A percentile compares a stretch with the other conserved stretches of the same genome.
Conservation (phyloP, 139 green algal species). For the Edaphochlamys debaryana region DNA sequence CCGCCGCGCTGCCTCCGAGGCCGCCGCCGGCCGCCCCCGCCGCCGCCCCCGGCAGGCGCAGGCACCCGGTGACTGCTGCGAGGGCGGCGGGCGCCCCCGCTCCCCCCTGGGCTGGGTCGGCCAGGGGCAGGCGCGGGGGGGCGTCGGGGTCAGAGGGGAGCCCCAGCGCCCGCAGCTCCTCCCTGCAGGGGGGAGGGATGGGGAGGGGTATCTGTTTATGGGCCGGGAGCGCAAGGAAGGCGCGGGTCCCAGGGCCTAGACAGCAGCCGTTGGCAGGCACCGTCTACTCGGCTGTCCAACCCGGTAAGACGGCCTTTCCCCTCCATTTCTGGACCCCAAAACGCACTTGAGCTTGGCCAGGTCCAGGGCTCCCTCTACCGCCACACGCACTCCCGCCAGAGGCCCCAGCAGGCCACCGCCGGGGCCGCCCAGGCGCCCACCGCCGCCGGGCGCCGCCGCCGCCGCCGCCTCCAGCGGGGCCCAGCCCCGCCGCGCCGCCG, state of each 20-base stretch:
- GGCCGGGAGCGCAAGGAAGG: no score
- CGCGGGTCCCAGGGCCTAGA: no score
- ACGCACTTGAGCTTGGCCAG: slow-evolving; percentile 13
- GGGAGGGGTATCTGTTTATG: no score
- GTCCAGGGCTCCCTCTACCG: slow-evolving; percentile 17
- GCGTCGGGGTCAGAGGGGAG: background rate
- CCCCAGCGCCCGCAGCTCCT: background rate
- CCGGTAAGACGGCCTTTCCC: no score
- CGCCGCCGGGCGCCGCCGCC: background rate
- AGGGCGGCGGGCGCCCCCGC: background rate
- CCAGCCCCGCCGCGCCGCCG: slow-evolving; percentile 6
- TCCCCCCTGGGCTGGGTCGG: background rate
- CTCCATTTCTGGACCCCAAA: background rate
- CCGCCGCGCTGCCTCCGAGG: background rate
- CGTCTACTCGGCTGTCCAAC: no score
- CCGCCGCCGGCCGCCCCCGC: background rate
- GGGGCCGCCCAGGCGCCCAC: background rate
- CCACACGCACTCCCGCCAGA: slow-evolving; percentile 11
- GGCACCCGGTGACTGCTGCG: slow-evolving; percentile 3
- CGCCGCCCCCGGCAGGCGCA: background rate
- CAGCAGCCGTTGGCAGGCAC: no score
- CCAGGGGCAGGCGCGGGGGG: background rate
- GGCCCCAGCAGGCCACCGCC: slow-evolving; percentile 7
- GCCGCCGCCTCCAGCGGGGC: background rate
- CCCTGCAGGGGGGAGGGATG: background rate